These are phyloP conservation scores for Penicillium roqueforti DNA, from an alignment of 495 filamentous ascomycete species.

Conservation along the genomic window DNA sequence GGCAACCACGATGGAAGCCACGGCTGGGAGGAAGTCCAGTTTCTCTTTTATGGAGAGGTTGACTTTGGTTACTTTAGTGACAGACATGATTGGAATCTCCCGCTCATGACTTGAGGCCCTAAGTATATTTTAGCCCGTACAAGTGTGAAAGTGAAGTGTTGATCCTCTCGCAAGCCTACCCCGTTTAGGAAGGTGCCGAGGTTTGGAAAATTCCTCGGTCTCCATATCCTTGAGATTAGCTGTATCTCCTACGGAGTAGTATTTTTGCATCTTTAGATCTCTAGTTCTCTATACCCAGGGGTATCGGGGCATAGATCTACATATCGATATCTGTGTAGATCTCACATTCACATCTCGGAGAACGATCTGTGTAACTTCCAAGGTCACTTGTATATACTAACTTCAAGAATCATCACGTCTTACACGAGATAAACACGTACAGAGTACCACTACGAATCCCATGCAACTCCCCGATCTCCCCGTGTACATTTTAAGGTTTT, in stretches of 20 bases:
- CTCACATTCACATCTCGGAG: neutral
- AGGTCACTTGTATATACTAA: too few species aligned
- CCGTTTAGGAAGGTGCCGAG: neutral
- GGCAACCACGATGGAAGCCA: slow-evolving; percentile 27
- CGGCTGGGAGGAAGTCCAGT: slow-evolving; percentile 35
- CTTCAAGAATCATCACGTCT: too few species aligned
- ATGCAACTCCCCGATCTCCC: neutral
- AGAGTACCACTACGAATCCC: too few species aligned
- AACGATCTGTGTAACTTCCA: neutral
- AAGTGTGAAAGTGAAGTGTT: neutral
- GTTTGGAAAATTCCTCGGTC: too few species aligned
- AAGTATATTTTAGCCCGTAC: neutral
- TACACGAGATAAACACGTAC: too few species aligned
- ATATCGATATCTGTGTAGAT: neutral
- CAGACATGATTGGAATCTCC: slow-evolving; percentile 11
- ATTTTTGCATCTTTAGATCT: too few species aligned
- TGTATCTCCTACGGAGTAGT: too few species aligned
- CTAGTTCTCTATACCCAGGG: too few species aligned
- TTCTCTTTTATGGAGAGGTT: slow-evolving; percentile 30
- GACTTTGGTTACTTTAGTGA: slow-evolving; percentile 12
- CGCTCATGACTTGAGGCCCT: neutral
- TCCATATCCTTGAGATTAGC: too few species aligned
- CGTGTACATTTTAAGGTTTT: neutral
- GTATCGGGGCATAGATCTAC: neutral
- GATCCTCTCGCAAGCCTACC: neutral